phyloP scores from a whole-genome alignment of 78 protist species.

The Protostelium mycophagum region DNA sequence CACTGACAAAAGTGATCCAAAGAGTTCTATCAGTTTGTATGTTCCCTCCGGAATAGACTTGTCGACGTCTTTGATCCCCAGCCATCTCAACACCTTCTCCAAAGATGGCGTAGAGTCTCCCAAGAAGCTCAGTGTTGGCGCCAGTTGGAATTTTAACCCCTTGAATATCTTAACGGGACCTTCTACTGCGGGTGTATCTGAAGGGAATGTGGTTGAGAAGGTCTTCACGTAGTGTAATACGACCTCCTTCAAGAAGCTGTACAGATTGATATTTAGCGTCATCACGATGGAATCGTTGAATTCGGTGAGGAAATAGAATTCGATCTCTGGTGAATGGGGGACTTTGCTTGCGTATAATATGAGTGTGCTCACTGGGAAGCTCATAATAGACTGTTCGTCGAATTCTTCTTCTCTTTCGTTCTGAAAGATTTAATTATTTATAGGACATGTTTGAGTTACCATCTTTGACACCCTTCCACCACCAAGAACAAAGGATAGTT shows the following conservation, averaged over 20 bases:
- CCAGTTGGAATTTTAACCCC: conserved; percentile 58
- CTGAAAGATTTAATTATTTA: neutral
- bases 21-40: neutral
- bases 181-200: neutral
- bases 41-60: conserved; percentile 33
- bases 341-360: conserved; percentile 35
- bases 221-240: conserved; percentile 34
- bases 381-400: conserved; percentile 14
- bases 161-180: conserved; percentile 22
- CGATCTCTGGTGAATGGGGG: conserved; percentile 11
- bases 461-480: neutral
- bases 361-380: conserved; percentile 38
- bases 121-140: conserved; percentile 52
- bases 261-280: conserved; percentile 29
- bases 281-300: conserved; percentile 57
- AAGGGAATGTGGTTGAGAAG: neutral
- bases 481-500: neutral
- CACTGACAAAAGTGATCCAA: neutral
- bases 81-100: conserved; percentile 56
- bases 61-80: conserved; percentile 52
- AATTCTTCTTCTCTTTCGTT: neutral
- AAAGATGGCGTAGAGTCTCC: conserved; percentile 62
- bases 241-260: conserved; percentile 39
- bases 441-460: neutral
- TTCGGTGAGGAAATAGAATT: conserved; percentile 47